Conservation (phyloP, 139 green algal genomes). For the Coccomyxa sp. region DNA sequence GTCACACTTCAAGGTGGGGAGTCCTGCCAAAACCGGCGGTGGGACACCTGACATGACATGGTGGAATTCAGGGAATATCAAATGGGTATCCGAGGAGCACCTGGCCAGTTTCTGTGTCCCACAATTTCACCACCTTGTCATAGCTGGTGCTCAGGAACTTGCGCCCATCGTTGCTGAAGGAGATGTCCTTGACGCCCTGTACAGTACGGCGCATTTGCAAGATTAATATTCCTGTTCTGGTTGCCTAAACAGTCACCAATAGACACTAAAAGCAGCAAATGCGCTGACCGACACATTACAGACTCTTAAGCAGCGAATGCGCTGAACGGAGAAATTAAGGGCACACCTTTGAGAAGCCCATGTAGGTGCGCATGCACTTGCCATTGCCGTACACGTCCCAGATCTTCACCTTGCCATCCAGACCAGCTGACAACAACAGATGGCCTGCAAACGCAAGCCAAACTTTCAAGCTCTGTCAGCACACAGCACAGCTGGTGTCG, state of each 20-base stretch:
- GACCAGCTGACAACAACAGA: slow-evolving; percentile 87
- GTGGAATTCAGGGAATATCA: no score
- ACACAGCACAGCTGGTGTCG: background rate
- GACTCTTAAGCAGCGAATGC: no score
- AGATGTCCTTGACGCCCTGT: slow-evolving; percentile 88
- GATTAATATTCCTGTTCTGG: background rate
- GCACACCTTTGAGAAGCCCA: slow-evolving; percentile 82
- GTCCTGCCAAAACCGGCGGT: background rate
- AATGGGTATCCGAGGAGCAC: background rate
- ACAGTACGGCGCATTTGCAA: background rate
- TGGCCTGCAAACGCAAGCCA: slow-evolving; percentile 53
- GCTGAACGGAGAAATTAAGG: no score
- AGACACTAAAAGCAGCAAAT: background rate
- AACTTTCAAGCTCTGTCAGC: no score
- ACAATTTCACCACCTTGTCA: slow-evolving; percentile 90
- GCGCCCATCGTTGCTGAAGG: slow-evolving; percentile 84
- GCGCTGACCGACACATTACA: no score
- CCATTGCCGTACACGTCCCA: slow-evolving; percentile 85
- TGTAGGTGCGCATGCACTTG: slow-evolving; percentile 96
- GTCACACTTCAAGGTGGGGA: background rate
- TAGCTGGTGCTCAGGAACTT: slow-evolving; percentile 85
- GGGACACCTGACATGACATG: background rate
- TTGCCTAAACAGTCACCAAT: background rate
- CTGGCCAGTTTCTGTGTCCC: slow-evolving; percentile 96
- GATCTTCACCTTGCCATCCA: slow-evolving; percentile 96